A percentile compares a stretch with the other conserved stretches of the same genome.
These are phyloP conservation scores for Rhynchospora pubera DNA, from an alignment of 176 grass and related monocot genomes.

Conservation along the genomic window DNA sequence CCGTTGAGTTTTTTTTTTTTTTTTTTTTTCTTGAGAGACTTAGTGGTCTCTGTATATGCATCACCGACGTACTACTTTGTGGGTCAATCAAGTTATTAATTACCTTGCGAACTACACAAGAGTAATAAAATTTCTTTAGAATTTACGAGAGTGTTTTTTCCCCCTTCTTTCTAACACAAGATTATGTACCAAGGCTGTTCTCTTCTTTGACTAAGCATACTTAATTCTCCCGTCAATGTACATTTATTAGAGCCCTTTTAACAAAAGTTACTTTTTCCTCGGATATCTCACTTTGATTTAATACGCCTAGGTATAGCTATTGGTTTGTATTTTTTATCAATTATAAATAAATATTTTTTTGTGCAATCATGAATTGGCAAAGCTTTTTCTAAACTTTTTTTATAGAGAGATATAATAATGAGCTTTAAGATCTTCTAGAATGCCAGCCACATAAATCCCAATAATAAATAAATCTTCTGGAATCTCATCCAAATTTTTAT, in stretches of 20 bases:
- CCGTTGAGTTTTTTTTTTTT: not conserved
- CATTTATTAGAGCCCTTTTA: not conserved
- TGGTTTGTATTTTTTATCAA: not conserved
- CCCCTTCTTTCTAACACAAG: not conserved
- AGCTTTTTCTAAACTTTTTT: too few species aligned
- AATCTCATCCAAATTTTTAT: not conserved
- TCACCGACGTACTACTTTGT: slow-evolving; percentile 8
- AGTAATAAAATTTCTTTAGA: not conserved
- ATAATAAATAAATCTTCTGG: not conserved
- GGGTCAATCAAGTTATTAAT: not conserved
- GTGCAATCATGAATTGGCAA: too few species aligned
- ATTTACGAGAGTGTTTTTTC: not conserved
- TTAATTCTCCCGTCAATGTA: not conserved
- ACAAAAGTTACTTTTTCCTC: not conserved
- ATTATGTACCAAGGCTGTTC: not conserved
- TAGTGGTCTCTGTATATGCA: not conserved
- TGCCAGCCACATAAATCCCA: not conserved
- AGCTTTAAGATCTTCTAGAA: not conserved
- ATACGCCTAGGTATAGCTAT: not conserved
- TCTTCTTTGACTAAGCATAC: not conserved
- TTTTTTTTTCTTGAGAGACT: too few species aligned
- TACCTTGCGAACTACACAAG: not conserved
- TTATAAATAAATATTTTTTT: not conserved
- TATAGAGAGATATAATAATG: not conserved
- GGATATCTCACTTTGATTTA: not conserved